phyloP scores from a whole-genome alignment of 116 monocot species.

The Posidonia oceanica region DNA sequence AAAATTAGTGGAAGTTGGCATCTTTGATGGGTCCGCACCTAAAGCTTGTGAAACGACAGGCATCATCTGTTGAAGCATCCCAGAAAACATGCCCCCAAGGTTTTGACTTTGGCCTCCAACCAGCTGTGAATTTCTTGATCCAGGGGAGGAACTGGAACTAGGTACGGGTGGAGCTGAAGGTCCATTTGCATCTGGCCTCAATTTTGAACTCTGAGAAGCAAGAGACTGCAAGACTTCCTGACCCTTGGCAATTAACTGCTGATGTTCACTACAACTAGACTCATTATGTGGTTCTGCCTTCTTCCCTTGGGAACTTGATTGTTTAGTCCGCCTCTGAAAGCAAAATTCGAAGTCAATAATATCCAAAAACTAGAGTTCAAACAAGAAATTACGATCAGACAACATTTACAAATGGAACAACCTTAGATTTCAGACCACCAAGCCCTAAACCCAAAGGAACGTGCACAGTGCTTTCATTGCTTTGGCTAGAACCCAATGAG shows the following conservation, averaged over 20 bases:
- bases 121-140: constrained; percentile 31
- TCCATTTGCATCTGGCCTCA: neutral
- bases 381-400: neutral
- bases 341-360: neutral
- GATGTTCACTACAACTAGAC: constrained; percentile 8
- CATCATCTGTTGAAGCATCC: constrained; percentile 89
- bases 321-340: constrained; percentile 40
- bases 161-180: constrained; percentile 10
- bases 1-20: neutral
- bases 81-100: constrained; percentile 49
- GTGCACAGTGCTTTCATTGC: constrained; percentile 15
- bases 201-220: constrained; percentile 24
- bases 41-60: constrained; percentile 83
- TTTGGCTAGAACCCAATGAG: neutral
- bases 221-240: constrained; percentile 48
- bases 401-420: constrained; percentile 5
- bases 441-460: constrained; percentile 74
- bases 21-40: constrained; percentile 18
- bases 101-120: constrained; percentile 27
- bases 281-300: constrained; percentile 6
- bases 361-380: neutral
- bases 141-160: constrained; percentile 18
- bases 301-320: constrained; percentile 22
- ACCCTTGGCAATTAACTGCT: constrained; percentile 38
- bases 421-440: constrained; percentile 75